phyloP scores from a whole-genome alignment of 805 yeast genomes.

The Candida xiaguanensis region DNA sequence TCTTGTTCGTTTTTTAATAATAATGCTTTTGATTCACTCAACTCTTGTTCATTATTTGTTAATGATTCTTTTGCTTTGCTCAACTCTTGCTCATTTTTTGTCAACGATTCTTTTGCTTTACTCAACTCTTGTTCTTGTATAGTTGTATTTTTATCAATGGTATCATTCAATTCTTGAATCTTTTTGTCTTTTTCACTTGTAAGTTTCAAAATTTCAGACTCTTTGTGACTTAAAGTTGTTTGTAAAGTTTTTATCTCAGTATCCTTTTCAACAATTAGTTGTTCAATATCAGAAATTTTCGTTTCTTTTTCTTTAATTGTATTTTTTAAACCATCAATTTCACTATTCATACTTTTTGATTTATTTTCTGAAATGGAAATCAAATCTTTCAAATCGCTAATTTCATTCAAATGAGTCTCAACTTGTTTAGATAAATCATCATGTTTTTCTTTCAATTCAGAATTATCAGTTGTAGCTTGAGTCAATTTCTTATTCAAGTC shows the following conservation, averaged over 20 bases:
- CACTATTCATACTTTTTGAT: conserved; percentile 3
- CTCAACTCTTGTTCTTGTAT: neutral
- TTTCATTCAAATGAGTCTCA: neutral
- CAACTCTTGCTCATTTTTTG: too few relatives aligned
- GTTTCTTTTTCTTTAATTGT: neutral
- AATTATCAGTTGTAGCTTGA: neutral
- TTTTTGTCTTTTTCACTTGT: neutral
- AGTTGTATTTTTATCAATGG: neutral
- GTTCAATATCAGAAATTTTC: neutral
- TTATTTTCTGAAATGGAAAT: conserved; percentile 5
- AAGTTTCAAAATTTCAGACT: neutral
- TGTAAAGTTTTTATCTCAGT: conserved; percentile 4
- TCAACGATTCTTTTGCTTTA: too few relatives aligned
- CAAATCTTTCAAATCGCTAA: conserved; percentile 2
- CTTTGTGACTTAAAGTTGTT: conserved; percentile 8
- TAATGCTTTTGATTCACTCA: too few relatives aligned
- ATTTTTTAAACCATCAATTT: conserved; percentile 1
- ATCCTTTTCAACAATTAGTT: conserved; percentile 2
- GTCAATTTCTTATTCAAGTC: neutral
- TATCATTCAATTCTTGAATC: neutral
- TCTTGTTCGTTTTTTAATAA: too few relatives aligned
- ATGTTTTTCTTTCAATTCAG: neutral
- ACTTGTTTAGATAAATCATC: conserved; percentile 1
- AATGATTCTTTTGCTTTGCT: too few relatives aligned
- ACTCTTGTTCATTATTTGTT: too few relatives aligned